phyloP scores from a whole-genome alignment of 2,329 filamentous ascomycete species.

The Aspergillus arachidicola region DNA sequence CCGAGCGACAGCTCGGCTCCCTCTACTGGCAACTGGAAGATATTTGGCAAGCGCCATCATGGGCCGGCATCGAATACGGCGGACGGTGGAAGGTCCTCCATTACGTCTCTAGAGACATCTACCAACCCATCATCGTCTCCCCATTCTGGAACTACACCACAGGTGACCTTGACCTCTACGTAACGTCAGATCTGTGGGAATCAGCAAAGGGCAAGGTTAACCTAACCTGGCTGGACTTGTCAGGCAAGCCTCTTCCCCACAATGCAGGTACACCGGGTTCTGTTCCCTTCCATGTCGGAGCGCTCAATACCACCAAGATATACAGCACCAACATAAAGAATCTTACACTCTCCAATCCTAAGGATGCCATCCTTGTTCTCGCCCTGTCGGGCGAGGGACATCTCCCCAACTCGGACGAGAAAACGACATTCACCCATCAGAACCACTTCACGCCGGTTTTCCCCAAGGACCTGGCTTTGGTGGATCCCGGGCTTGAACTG shows the following conservation, averaged over 20 bases:
- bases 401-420: constrained; percentile 48
- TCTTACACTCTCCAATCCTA: constrained; percentile 34
- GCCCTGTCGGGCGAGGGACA: constrained; percentile 49
- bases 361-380: constrained; percentile 48
- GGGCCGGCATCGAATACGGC: constrained; percentile 65
- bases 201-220: constrained; percentile 49
- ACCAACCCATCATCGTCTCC: constrained; percentile 61
- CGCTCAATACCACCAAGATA: constrained; percentile 56
- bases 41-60: constrained; percentile 66
- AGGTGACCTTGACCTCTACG: constrained; percentile 56
- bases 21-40: constrained; percentile 70
- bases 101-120: constrained; percentile 60
- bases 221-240: constrained; percentile 56
- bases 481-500: constrained; percentile 52
- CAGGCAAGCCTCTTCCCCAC: constrained; percentile 44
- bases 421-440: constrained; percentile 49
- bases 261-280: constrained; percentile 39
- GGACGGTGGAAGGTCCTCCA: constrained; percentile 66
- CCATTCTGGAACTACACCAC: constrained; percentile 57
- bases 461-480: constrained; percentile 49
- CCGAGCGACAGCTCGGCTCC: constrained; percentile 60
- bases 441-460: constrained; percentile 55
- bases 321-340: constrained; percentile 43
- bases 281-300: constrained; percentile 49
- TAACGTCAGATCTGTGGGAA: constrained; percentile 61